phyloP scores from a whole-genome alignment of 176 grass and related monocot species.

The Eremochloa ophiuroides region DNA sequence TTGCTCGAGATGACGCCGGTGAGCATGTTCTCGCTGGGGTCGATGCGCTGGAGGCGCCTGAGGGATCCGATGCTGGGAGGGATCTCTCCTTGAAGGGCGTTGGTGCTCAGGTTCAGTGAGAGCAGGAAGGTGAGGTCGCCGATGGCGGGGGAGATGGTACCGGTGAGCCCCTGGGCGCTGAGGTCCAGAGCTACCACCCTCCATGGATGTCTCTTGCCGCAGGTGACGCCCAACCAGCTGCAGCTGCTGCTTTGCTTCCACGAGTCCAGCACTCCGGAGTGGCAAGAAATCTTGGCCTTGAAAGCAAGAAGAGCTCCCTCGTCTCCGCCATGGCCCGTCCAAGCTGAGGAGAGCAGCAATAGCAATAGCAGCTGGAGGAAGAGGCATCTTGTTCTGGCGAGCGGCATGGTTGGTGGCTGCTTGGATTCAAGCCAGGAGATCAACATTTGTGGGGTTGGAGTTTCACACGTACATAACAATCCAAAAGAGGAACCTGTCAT shows the following conservation, averaged over 20 bases:
- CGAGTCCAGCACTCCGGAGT: background rate
- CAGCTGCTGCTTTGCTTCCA: background rate
- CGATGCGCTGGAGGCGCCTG: background rate
- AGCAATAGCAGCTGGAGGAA: background rate
- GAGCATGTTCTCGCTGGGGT: background rate
- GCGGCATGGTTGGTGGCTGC: background rate
- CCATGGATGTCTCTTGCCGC: background rate
- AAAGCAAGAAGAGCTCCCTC: background rate
- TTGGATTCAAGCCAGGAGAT: background rate
- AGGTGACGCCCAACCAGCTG: background rate
- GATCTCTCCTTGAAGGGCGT: background rate
- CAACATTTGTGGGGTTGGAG: too few species aligned
- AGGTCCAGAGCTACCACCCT: constrained; percentile 13
- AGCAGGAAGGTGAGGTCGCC: background rate
- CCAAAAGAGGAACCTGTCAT: too few species aligned
- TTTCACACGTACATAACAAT: too few species aligned
- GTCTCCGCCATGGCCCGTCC: background rate
- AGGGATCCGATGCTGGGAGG: constrained; percentile 17
- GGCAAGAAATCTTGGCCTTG: background rate
- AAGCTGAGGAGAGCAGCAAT: background rate
- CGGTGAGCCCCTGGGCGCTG: background rate
- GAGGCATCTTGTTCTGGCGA: background rate
- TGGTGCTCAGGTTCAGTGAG: background rate
- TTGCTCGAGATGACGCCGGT: background rate
- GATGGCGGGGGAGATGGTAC: constrained; percentile 1